These are phyloP conservation scores for Quercus lobata DNA, from an alignment of 331 rosid species.

Conservation along the genomic window DNA sequence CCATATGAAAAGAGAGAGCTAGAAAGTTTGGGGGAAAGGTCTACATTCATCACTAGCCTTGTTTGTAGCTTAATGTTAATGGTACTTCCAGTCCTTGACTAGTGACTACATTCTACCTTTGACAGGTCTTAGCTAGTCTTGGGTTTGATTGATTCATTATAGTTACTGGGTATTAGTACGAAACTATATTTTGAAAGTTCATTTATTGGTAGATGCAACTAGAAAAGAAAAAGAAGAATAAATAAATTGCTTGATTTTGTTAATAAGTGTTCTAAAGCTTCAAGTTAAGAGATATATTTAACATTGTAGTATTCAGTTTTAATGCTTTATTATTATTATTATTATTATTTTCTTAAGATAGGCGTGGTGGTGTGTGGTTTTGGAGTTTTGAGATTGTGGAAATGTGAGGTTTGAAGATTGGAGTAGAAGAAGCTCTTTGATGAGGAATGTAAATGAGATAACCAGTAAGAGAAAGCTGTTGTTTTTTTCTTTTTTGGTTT, in stretches of 20 bases:
- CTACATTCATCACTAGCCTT: not conserved
- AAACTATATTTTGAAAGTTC: not conserved
- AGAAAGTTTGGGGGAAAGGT: not conserved
- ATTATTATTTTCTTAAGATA: not conserved
- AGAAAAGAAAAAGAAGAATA: too few relatives aligned
- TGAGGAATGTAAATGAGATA: slow-evolving; percentile 63
- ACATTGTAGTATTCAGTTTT: too few relatives aligned
- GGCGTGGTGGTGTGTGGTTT: slow-evolving; percentile 2
- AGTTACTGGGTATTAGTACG: not conserved
- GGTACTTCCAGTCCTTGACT: too few relatives aligned
- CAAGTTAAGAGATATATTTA: too few relatives aligned
- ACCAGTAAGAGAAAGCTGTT: slow-evolving; percentile 35
- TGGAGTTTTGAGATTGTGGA: slow-evolving; percentile 13
- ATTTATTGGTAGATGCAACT: not conserved
- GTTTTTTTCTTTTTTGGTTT: not conserved
- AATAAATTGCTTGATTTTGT: too few relatives aligned
- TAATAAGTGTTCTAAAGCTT: too few relatives aligned
- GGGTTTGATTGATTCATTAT: not conserved
- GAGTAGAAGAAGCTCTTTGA: slow-evolving; percentile 36
- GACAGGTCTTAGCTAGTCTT: not conserved
- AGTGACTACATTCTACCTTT: not conserved
- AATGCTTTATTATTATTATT: too few relatives aligned
- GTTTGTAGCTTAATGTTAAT: not conserved
- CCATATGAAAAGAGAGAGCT: slow-evolving; percentile 1
- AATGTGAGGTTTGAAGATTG: slow-evolving; percentile 16